Percentiles rank a stretch among this genome's conserved stretches.
phyloP scores from a whole-genome alignment of 805 yeast genomes.

The Saccharomyces mikatae region DNA sequence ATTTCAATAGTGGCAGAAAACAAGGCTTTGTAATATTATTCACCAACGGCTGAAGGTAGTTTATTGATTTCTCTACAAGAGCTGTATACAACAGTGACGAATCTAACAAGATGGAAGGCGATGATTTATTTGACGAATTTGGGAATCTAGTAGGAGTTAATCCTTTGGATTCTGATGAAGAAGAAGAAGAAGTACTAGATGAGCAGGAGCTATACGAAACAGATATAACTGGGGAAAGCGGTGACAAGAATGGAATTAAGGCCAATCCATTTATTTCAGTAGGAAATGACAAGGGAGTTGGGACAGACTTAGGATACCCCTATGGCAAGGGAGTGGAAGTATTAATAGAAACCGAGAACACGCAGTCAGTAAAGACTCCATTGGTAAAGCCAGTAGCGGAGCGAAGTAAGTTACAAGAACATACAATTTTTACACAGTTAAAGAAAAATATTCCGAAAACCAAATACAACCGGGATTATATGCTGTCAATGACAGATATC shows the following conservation, averaged over 20 bases:
- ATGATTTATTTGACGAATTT: conserved; percentile 68
- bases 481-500: conserved; percentile 39
- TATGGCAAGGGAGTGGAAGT: conserved; percentile 63
- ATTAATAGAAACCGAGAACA: conserved; percentile 45
- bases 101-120: conserved; percentile 37
- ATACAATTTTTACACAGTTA: conserved; percentile 13
- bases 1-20: background rate
- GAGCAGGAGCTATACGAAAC: background rate
- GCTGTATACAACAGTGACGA: background rate
- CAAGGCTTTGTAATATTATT: background rate
- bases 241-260: conserved; percentile 8
- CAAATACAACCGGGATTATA: conserved; percentile 53
- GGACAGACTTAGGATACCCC: conserved; percentile 34
- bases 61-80: background rate
- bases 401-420: conserved; percentile 27
- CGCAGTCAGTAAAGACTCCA: conserved; percentile 52
- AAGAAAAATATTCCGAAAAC: conserved; percentile 44
- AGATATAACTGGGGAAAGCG: conserved; percentile 1
- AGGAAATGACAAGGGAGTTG: conserved; percentile 6
- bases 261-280: background rate
- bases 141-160: conserved; percentile 19
- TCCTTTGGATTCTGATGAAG: conserved; percentile 1
- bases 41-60: background rate
- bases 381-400: conserved; percentile 47
- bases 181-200: background rate